Conservation (phyloP, 1,284 basidiomycete species). For the Fomitopsis betulina region DNA sequence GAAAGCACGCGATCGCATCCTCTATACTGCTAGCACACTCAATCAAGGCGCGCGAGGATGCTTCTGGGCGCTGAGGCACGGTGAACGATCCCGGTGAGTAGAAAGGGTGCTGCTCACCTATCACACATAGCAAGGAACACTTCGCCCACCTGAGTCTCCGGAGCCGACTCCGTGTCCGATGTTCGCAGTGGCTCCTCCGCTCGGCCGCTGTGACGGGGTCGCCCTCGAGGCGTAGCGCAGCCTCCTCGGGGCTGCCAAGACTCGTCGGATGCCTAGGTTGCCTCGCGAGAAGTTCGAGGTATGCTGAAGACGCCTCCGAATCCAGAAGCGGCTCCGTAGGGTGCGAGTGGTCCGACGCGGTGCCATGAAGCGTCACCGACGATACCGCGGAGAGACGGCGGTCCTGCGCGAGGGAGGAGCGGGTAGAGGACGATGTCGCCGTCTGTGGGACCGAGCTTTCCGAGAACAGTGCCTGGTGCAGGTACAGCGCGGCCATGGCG, state of each 20-base stretch:
- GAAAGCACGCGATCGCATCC: background rate
- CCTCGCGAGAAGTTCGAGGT: conserved; percentile 42
- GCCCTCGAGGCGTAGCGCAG: conserved; percentile 36
- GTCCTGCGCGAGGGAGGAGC: conserved; percentile 22
- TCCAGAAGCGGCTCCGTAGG: conserved; percentile 45
- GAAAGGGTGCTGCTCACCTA: conserved; percentile 39
- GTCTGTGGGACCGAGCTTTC: background rate
- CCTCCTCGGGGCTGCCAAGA: conserved; percentile 24
- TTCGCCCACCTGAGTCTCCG: conserved; percentile 36
- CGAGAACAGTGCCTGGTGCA: conserved; percentile 48
- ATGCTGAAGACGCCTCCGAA: conserved; percentile 36
- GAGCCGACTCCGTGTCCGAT: conserved; percentile 34
- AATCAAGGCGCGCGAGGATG: too few species aligned
- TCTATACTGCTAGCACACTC: background rate
- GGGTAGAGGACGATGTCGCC: conserved; percentile 12
- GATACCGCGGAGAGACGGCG: conserved; percentile 45
- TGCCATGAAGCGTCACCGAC: conserved; percentile 43
- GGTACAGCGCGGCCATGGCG: conserved; percentile 37
- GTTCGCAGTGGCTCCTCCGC: conserved; percentile 34
- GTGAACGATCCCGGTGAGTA: background rate
- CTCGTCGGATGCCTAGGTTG: conserved; percentile 40
- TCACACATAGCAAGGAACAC: conserved; percentile 37
- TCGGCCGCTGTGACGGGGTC: conserved; percentile 37
- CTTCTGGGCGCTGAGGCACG: background rate
- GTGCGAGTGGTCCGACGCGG: conserved; percentile 41